Base-by-base conservation (phyloP, 1,284 basidiomycete genomes). In the Marasmius sp. region DNA sequence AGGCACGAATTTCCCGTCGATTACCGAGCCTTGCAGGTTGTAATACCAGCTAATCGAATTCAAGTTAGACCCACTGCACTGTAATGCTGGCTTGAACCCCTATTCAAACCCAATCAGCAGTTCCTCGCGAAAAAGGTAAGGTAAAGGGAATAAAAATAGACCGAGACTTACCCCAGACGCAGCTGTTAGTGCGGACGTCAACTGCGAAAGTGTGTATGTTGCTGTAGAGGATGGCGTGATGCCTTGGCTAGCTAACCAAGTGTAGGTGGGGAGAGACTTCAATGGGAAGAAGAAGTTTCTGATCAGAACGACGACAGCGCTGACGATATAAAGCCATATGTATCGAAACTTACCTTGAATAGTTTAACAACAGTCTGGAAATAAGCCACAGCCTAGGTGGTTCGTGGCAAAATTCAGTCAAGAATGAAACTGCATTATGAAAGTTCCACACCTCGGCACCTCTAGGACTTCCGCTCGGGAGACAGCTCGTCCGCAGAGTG, bases 191-290 rank as follows among this genome's bases (percentile, higher is more conserved):
- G 88, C 89, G 34, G 78, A 71, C 18, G 82, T 81, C 54, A 94
- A 73, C 43, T 82, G 71, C 5, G 82, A 76, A 8, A 90, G 79
- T 0, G 83, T 84, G 71, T 86, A 87, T 0, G 88, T 91, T 66
- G 75, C 71, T 58, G 74, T 78, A 1, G 76, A 73, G 20, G 81
- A 83, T 7, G 93, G 93, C 1, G 82, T 84, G 65, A 94, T 94
- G 45, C 89, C 91, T 33, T 81, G 85, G n/a, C 81, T 75, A 16
- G 81, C 76, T 38, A 94, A 84, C 84, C 84, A 93, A 11, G 82
- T 77, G 71, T 86, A 93, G 1, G 92, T 92, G 1, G 91, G 88
- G 36, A 92, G 81, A 11, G 79, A 79, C 85, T 87, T 64, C 6
- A 37, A 16, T 34, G 48, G 61, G 12, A 43, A 49, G 38, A 22